Conservation (phyloP, 2,329 filamentous ascomycete species). For the Pseudonectria foliicola region DNA sequence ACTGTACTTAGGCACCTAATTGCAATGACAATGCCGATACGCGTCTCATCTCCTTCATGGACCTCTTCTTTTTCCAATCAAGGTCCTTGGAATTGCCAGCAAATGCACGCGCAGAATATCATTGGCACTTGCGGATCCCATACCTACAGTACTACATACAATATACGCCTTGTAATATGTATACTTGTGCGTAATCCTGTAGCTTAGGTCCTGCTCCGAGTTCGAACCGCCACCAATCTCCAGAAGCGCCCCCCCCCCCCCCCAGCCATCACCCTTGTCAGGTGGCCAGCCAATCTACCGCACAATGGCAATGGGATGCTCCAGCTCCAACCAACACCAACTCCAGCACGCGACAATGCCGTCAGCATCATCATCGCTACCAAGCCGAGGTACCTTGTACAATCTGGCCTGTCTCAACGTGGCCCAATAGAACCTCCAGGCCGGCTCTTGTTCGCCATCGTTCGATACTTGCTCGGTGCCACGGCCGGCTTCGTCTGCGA, state of each 20-base stretch:
- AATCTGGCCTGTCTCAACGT: constrained; percentile 16
- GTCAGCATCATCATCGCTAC: constrained; percentile 5
- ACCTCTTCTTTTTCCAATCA: too few relatives aligned
- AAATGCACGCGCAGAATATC: too few relatives aligned
- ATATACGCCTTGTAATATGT: too few relatives aligned
- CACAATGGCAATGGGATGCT: too few relatives aligned
- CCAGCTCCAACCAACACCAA: constrained; percentile 2
- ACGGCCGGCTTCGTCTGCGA: constrained; percentile 1
- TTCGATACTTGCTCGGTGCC: constrained; percentile 2
- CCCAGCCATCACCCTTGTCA: neutral
- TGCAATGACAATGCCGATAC: too few relatives aligned
- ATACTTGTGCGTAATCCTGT: too few relatives aligned
- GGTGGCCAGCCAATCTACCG: neutral
- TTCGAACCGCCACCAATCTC: constrained; percentile 1
- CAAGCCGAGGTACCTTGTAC: constrained; percentile 8
- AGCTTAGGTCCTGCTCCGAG: neutral
- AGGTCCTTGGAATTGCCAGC: too few relatives aligned
- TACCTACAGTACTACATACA: too few relatives aligned
- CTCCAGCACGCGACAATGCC: constrained; percentile 7
- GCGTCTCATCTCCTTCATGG: too few relatives aligned
- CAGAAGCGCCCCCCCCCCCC: neutral
- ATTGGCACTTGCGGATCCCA: too few relatives aligned
- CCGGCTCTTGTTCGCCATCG: constrained; percentile 8
- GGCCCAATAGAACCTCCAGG: constrained; percentile 14
- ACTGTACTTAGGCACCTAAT: too few relatives aligned